Evolutionary conservation across 1,139 yeast genomes (phyloP), one percentile per base, ranked within the genome.

Genomic region (Magnusiomyces suaveolens): DNA sequence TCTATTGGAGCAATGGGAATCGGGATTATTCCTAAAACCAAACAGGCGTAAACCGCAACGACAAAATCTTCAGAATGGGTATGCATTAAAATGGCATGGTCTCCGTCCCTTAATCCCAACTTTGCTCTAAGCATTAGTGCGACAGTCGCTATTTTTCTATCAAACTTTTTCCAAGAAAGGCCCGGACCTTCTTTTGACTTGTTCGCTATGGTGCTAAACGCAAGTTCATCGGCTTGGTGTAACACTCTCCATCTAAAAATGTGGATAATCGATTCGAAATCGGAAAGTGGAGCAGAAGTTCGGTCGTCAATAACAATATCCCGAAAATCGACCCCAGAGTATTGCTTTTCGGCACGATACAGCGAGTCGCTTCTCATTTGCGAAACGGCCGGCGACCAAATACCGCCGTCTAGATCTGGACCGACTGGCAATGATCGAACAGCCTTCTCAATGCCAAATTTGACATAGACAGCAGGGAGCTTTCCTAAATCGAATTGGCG

Each of bases 11-110:
- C 75, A 68, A 92, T 69, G 0, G 97, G 96, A 18, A 92, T 80
- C 0, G 92, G 84, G 6, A 86, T 77, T 2, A 89, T 74, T 0
- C 97, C 96, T 59, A 90, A 78, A 58, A 84, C 71, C 66, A 92
- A 78, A 66, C 97, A 92, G 0, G 98, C 97, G 67, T 83, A 83
- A 0, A 89, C 75, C 0, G 96, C 88, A 47, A 87, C 81, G 6
- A 85, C 81, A 66, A 81, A 92, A 59, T 92, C 97, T 57, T 90
- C 96, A 0, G 92, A 82, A 53, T 92, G 79, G 0, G 96, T 84
- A 65, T 87, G 88, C 85, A 89, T 85, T 60, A 92, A 72, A 3
- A 90, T 76, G 4, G 87, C 90, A 59, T 77, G 75, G 56, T 84
- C 85, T 0, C 96, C 96, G 0, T 87, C 76, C 52, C 70, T 75